These are phyloP conservation scores for Sedum album DNA, from an alignment of 164 flowering plant species.

Conservation along the genomic window DNA sequence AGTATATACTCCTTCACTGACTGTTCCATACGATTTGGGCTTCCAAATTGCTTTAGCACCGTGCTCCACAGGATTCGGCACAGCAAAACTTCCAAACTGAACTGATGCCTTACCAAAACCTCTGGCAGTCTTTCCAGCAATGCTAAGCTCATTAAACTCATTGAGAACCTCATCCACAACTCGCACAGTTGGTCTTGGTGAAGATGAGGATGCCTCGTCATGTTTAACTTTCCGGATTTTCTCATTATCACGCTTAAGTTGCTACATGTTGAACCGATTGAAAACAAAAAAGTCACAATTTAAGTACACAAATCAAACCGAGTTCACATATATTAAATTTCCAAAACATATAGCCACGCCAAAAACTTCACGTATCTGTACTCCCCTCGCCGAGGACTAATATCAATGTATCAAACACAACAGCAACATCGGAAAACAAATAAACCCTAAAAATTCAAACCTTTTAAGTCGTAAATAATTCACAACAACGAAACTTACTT, in stretches of 20 bases:
- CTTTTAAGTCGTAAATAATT: background rate
- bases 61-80: constrained; percentile 15
- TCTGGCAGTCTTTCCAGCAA: constrained; percentile 24
- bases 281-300: background rate
- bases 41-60: constrained; percentile 30
- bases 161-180: constrained; percentile 24
- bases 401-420: background rate
- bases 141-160: constrained; percentile 21
- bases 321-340: constrained; percentile 5
- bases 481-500: background rate
- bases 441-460: background rate
- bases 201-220: constrained; percentile 11
- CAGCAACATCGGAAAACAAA: background rate
- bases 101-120: constrained; percentile 13
- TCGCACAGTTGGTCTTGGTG: constrained; percentile 10
- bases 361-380: no score
- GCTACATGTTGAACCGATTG: background rate
- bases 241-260: constrained; percentile 20
- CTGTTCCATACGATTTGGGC: constrained; percentile 55
- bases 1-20: constrained; percentile 25
- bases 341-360: background rate
- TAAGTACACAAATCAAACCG: background rate
- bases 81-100: constrained; percentile 24
- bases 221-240: constrained; percentile 38
- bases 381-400: no score